These are phyloP conservation scores for Cladorrhinum samala DNA, from an alignment of 495 filamentous ascomycete genomes.

Conservation along the genomic window DNA sequence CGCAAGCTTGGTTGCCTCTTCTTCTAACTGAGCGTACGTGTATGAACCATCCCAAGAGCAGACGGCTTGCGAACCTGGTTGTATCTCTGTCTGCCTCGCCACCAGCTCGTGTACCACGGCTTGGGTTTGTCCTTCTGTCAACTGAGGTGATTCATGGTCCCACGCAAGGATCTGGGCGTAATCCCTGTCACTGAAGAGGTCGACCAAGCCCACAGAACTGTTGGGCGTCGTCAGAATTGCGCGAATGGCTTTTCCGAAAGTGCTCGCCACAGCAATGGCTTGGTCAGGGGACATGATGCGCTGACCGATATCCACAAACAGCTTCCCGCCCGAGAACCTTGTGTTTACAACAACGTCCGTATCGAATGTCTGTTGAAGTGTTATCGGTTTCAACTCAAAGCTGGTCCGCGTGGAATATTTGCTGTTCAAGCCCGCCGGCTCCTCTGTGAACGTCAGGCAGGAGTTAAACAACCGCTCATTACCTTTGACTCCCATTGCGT, in stretches of 20 bases:
- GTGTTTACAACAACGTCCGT: constrained; percentile 38
- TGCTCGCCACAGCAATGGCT: constrained; percentile 33
- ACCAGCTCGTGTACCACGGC: constrained; percentile 33
- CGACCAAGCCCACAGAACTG: constrained; percentile 29
- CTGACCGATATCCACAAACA: constrained; percentile 39
- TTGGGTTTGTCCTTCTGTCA: constrained; percentile 18
- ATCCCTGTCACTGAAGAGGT: constrained; percentile 41
- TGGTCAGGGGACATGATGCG: constrained; percentile 38
- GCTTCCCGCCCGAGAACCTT: constrained; percentile 29
- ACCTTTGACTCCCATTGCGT: constrained; percentile 37
- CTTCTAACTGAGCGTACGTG: constrained; percentile 36
- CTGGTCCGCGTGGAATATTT: constrained; percentile 29
- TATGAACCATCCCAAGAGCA: constrained; percentile 42
- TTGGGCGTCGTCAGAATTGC: constrained; percentile 33
- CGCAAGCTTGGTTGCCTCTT: constrained; percentile 32
- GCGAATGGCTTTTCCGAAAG: constrained; percentile 39
- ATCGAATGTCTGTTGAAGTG: constrained; percentile 39
- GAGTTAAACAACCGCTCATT: constrained; percentile 40
- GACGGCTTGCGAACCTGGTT: constrained; percentile 36
- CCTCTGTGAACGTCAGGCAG: constrained; percentile 40
- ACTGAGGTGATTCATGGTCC: constrained; percentile 21
- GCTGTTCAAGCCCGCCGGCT: constrained; percentile 31
- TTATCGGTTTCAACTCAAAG: constrained; percentile 31
- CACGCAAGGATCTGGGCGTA: constrained; percentile 39
- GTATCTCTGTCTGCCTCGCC: constrained; percentile 24